Conservation (phyloP, 2,329 filamentous ascomycete genomes). For the Salinomyces thailandicus region DNA sequence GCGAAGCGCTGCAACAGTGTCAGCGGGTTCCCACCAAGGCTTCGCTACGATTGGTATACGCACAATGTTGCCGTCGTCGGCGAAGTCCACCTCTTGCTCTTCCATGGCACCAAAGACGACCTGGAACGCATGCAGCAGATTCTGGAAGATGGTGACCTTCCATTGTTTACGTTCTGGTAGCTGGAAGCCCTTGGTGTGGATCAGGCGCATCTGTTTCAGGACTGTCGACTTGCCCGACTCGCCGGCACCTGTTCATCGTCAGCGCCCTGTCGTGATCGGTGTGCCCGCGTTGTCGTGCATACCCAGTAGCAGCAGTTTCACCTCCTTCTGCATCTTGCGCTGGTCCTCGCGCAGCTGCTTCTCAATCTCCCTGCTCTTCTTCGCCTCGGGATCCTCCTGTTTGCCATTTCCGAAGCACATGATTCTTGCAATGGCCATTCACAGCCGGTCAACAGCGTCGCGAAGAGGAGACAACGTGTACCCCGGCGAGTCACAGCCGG, state of each 20-base stretch:
- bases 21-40: background rate
- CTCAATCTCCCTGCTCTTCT: constrained; percentile 64
- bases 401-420: constrained; percentile 43
- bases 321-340: constrained; percentile 73
- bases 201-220: constrained; percentile 97
- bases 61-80: constrained; percentile 69
- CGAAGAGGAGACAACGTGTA: no score
- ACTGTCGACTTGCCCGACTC: constrained; percentile 96
- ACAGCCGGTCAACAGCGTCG: constrained; percentile 3
- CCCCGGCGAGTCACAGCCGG: no score
- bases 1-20: constrained; percentile 57
- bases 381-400: constrained; percentile 36
- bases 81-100: constrained; percentile 69
- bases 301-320: constrained; percentile 92
- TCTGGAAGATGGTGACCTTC: constrained; percentile 91
- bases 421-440: constrained; percentile 23
- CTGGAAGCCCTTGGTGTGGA: constrained; percentile 86
- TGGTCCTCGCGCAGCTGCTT: constrained; percentile 76
- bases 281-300: constrained; percentile 15
- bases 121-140: constrained; percentile 85
- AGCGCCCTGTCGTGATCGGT: constrained; percentile 10
- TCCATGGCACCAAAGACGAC: constrained; percentile 86
- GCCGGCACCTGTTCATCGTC: constrained; percentile 60
- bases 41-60: constrained; percentile 24
- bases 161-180: constrained; percentile 84